Percentiles rank a stretch among this genome's conserved stretches.
Evolutionary conservation across 176 grass and related monocot species (phyloP).

Genomic region (Olyra latifolia): DNA sequence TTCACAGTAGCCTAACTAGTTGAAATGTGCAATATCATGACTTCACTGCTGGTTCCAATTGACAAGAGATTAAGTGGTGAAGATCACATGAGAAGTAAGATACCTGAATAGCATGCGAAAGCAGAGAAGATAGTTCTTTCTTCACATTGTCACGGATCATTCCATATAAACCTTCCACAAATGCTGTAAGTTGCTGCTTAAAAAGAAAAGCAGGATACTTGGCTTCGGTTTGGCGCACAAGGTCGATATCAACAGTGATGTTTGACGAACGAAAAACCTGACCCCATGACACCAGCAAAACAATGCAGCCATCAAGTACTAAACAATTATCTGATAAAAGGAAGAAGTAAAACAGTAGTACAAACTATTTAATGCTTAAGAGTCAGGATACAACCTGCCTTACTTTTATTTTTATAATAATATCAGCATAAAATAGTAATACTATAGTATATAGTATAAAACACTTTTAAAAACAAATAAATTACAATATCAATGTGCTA

Average conservation of each 20-base stretch:
- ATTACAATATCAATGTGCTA: neutral
- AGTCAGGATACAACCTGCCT: slow-evolving; percentile 3
- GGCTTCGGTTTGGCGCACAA: slow-evolving; percentile 69
- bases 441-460: neutral
- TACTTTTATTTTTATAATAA: neutral
- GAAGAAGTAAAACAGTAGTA: slow-evolving; percentile 5
- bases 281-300: slow-evolving; percentile 35
- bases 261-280: slow-evolving; percentile 87
- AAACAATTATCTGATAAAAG: neutral
- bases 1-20: slow-evolving; percentile 6
- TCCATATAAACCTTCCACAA: slow-evolving; percentile 85
- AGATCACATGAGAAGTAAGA: slow-evolving; percentile 10
- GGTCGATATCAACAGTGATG: slow-evolving; percentile 64
- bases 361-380: slow-evolving; percentile 23
- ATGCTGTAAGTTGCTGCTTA: slow-evolving; percentile 91
- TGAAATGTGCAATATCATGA: neutral
- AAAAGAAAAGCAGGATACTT: slow-evolving; percentile 99
- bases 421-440: slow-evolving; percentile 1
- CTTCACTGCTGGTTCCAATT: neutral
- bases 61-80: slow-evolving; percentile 6
- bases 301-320: slow-evolving; percentile 15
- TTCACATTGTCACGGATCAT: slow-evolving; percentile 84
- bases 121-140: slow-evolving; percentile 73
- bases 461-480: neutral
- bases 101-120: slow-evolving; percentile 83